Evolutionary conservation across 2,329 filamentous ascomycete genomes (phyloP), one percentile per base, ranked within the genome.

Genomic region (Scytalidium lignicola): DNA sequence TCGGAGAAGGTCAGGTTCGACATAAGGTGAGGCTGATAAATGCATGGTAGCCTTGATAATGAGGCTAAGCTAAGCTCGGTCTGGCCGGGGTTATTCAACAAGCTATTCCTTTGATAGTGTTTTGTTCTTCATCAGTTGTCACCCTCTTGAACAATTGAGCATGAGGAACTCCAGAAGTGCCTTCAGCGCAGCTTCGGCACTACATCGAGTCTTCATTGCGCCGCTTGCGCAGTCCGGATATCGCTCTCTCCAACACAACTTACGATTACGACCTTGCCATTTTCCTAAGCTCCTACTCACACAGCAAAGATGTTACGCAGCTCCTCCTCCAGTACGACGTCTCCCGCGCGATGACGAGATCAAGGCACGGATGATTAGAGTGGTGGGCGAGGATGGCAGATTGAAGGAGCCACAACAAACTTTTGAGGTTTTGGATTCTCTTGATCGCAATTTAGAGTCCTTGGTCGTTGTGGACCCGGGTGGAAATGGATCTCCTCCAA

Each of bases 261-360:
- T 41, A 28, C 50, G 48, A 45, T 32, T 49, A 37, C 48, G 15
- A 17, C 32, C 32, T 5, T 7, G 5, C 44, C 44, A 46, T 32
- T 12, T 37, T 48, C 5, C 20, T 40, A 15, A 17, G 15, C 43
- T n/a, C 10, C 19, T 39, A 18, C 19, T 17, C 15, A 13, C 41
- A 20, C 47, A 52, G 7, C 44, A 44, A 47, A 47, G 45, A 47
- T 39, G 46, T 52, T 46, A 54, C 47, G 51, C 46, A 15, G 19
- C 50, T 32, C 49, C 47, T 32, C 47, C 45, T 47, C 47, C 49
- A 22, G 49, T 29, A 23, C 19, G 55, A 39, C 65, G 70, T 48
- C 67, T 63, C 37, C 69, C 68, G 29, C 68, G 68, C 60, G 70
- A 83, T 67, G 56, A 68, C 15, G 71, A 74, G 44, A 82, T 83